Conservation (phyloP, 306 rosid species). For the Cucumis hystrix region DNA sequence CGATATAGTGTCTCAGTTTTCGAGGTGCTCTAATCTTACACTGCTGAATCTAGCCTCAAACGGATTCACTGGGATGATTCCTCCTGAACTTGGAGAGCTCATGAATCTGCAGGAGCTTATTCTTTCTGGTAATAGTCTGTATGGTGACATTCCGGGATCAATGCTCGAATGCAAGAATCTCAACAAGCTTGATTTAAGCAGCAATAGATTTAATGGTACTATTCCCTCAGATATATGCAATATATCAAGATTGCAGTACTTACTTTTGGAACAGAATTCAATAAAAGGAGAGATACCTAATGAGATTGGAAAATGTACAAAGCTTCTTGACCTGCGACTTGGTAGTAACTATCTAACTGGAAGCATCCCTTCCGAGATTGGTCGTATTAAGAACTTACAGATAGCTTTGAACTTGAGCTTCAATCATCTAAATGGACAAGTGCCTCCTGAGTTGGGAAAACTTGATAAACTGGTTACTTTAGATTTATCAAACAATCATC, state of each 20-base stretch:
- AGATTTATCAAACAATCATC: slow-evolving; percentile 78
- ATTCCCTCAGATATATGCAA: slow-evolving; percentile 79
- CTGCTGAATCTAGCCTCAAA: slow-evolving; percentile 90
- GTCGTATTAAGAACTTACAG: slow-evolving; percentile 91
- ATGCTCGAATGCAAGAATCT: slow-evolving; percentile 76
- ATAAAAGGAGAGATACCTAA: slow-evolving; percentile 82
- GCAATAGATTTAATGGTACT: slow-evolving; percentile 81
- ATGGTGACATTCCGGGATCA: slow-evolving; percentile 68
- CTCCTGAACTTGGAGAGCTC: slow-evolving; percentile 65
- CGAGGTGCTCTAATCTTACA: slow-evolving; percentile 73
- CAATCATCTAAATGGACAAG: slow-evolving; percentile 71
- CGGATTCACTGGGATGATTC: slow-evolving; percentile 69
- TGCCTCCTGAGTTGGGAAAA: slow-evolving; percentile 75
- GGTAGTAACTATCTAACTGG: slow-evolving; percentile 88
- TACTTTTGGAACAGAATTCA: slow-evolving; percentile 80
- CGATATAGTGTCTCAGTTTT: slow-evolving; percentile 46
- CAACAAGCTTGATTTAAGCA: slow-evolving; percentile 89
- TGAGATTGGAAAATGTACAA: slow-evolving; percentile 77
- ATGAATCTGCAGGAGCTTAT: slow-evolving; percentile 88
- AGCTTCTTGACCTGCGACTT: slow-evolving; percentile 72
- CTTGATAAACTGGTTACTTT: slow-evolving; percentile 93
- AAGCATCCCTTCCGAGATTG: slow-evolving; percentile 59
- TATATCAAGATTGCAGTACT: slow-evolving; percentile 76
- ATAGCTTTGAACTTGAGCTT: slow-evolving; percentile 89
- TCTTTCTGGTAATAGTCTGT: slow-evolving; percentile 67